These are phyloP conservation scores for Endotrypanum monterogeii DNA, from an alignment of 208 protist species.

Conservation along the genomic window DNA sequence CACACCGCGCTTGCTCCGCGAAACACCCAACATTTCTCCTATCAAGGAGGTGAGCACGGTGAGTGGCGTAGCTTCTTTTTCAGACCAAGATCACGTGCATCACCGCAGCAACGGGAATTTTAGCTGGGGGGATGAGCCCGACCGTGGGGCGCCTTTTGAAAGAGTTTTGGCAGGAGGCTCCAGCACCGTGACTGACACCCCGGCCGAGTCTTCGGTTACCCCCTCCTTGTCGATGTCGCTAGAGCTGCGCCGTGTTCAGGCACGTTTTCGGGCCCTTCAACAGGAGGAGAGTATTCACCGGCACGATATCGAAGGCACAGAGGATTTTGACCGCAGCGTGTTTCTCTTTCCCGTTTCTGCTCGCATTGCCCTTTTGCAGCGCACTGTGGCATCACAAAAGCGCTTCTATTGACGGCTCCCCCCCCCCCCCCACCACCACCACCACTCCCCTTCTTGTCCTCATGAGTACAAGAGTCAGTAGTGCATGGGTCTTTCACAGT, in stretches of 20 bases:
- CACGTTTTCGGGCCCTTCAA: slow-evolving; percentile 43
- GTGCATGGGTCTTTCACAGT: no score
- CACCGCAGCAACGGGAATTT: slow-evolving; percentile 4
- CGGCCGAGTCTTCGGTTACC: neutral
- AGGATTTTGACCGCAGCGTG: slow-evolving; percentile 64
- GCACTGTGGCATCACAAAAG: slow-evolving; percentile 12
- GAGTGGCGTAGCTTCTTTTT: slow-evolving; percentile 19
- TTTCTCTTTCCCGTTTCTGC: slow-evolving; percentile 59
- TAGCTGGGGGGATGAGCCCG: slow-evolving; percentile 1
- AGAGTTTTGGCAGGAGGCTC: slow-evolving; percentile 1
- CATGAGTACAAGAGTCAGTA: no score
- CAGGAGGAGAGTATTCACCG: slow-evolving; percentile 73
- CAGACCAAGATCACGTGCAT: slow-evolving; percentile 16
- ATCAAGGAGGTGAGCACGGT: slow-evolving; percentile 30
- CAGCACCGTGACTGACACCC: neutral
- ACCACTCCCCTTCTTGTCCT: no score
- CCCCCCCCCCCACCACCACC: neutral
- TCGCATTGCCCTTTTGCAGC: slow-evolving; percentile 43
- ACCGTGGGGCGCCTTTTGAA: neutral
- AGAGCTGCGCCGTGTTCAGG: slow-evolving; percentile 34
- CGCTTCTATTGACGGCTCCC: neutral
- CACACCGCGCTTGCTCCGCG: slow-evolving; percentile 13
- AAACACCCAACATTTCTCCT: slow-evolving; percentile 43
- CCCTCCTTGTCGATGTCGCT: slow-evolving; percentile 9
- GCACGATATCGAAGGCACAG: slow-evolving; percentile 62